Conservation (phyloP, 805 yeast genomes). For the Yamadazyma endophytica region DNA sequence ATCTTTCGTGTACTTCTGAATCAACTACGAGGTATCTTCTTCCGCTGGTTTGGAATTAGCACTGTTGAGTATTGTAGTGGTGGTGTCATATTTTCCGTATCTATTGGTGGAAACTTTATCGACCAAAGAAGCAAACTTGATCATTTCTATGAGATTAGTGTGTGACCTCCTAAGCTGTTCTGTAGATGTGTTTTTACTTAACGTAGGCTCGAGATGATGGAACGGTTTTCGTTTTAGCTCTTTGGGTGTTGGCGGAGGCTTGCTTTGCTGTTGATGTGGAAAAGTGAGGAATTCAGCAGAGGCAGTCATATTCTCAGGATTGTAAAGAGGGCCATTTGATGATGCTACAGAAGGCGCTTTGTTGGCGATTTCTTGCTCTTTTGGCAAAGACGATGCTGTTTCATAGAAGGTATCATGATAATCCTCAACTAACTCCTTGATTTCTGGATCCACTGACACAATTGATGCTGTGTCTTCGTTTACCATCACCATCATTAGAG, state of each 20-base stretch:
- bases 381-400: too few relatives aligned
- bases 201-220: constrained; percentile 17
- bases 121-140: constrained; percentile 16
- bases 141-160: constrained; percentile 17
- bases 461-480: constrained; percentile 7
- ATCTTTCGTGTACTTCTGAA: neutral
- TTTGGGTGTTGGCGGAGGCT: too few relatives aligned
- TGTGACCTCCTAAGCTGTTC: constrained; percentile 16
- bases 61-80: constrained; percentile 15
- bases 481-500: constrained; percentile 9
- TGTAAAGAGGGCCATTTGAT: too few relatives aligned
- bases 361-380: constrained; percentile 1
- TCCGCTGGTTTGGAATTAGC: constrained; percentile 10
- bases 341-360: neutral
- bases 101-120: constrained; percentile 13
- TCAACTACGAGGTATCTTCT: constrained; percentile 4
- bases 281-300: too few relatives aligned
- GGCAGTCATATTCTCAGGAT: too few relatives aligned
- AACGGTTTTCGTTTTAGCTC: too few relatives aligned
- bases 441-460: constrained; percentile 8
- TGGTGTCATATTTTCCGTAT: constrained; percentile 21
- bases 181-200: constrained; percentile 13
- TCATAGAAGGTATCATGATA: constrained; percentile 9
- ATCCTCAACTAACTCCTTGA: constrained; percentile 6
- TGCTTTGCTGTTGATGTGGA: constrained; percentile 1